Evolutionary conservation across 805 yeast species (phyloP).

Genomic region (Cyberlindnera mrakii): DNA sequence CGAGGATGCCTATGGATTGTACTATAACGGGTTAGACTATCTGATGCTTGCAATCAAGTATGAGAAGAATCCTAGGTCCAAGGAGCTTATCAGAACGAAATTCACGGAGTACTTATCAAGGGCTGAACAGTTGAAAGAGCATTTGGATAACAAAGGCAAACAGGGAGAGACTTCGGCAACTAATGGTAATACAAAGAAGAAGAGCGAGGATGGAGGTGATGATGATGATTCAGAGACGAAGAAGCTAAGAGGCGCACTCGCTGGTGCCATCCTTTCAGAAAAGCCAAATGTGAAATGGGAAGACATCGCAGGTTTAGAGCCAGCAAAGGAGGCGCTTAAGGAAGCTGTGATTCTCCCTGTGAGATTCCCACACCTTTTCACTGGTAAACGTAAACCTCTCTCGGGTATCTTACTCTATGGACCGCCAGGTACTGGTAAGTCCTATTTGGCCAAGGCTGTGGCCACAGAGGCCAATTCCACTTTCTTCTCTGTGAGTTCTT

Average conservation of each 20-base stretch:
- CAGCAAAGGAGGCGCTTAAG: constrained; percentile 92
- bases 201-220: constrained; percentile 53
- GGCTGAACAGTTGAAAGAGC: constrained; percentile 91
- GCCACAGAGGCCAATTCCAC: constrained; percentile 98
- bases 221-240: constrained; percentile 80
- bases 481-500: constrained; percentile 91
- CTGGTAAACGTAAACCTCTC: constrained; percentile 90
- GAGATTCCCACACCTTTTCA: constrained; percentile 90
- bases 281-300: constrained; percentile 92
- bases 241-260: constrained; percentile 82
- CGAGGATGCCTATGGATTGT: constrained; percentile 90
- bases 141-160: constrained; percentile 59
- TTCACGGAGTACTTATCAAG: constrained; percentile 87
- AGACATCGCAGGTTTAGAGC: constrained; percentile 93
- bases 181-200: constrained; percentile 44
- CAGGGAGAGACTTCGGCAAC: constrained; percentile 30
- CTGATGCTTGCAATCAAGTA: constrained; percentile 92
- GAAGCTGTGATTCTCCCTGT: constrained; percentile 97
- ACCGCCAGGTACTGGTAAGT: constrained; percentile 98
- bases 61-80: constrained; percentile 85
- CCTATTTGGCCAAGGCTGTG: constrained; percentile 94
- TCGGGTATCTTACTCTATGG: constrained; percentile 85
- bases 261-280: constrained; percentile 87
- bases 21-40: constrained; percentile 90
- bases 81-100: constrained; percentile 81